Conservation (phyloP, 345 rosid genomes). For the Eucalyptus coolabah region DNA sequence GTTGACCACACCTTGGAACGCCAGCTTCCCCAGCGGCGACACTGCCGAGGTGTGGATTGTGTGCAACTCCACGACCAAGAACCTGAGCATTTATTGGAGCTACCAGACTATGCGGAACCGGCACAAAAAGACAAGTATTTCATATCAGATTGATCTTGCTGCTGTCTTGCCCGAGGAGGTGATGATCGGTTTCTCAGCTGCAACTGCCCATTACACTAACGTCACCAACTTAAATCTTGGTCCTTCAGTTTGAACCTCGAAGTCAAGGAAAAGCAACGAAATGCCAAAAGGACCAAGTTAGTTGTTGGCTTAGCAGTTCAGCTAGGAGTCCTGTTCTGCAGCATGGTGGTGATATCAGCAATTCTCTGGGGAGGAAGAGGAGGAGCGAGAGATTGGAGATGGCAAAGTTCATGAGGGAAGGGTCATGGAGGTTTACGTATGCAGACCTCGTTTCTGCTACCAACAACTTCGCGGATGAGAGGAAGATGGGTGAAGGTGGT, state of each 20-base stretch:
- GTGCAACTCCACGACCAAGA: conserved; percentile 16
- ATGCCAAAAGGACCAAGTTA: not conserved
- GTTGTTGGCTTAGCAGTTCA: conserved; percentile 1
- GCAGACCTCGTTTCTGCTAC: conserved; percentile 33
- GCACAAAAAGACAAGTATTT: conserved; percentile 6
- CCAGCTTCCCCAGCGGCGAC: conserved; percentile 15
- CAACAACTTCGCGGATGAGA: conserved; percentile 24
- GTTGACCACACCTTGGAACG: conserved; percentile 21
- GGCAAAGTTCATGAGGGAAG: conserved; percentile 16
- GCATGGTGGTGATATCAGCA: not conserved
- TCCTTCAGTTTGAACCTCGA: conserved; percentile 22
- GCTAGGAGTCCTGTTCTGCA: not conserved
- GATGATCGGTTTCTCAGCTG: conserved; percentile 22
- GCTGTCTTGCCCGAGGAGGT: conserved; percentile 17
- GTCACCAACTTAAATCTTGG: conserved; percentile 1
- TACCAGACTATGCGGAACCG: not conserved
- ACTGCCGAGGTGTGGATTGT: conserved; percentile 4
- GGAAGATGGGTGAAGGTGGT: conserved; percentile 61
- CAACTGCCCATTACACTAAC: not conserved
- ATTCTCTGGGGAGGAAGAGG: not conserved
- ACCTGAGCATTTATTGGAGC: conserved; percentile 18
- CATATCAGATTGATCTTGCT: conserved; percentile 5
- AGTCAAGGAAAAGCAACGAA: not conserved
- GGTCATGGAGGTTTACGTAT: conserved; percentile 41
- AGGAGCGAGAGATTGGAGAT: not conserved